Evolutionary conservation across 1,284 basidiomycete genomes (phyloP), one percentile per base, ranked within the genome.

Genomic region (Phlebopus sp.): DNA sequence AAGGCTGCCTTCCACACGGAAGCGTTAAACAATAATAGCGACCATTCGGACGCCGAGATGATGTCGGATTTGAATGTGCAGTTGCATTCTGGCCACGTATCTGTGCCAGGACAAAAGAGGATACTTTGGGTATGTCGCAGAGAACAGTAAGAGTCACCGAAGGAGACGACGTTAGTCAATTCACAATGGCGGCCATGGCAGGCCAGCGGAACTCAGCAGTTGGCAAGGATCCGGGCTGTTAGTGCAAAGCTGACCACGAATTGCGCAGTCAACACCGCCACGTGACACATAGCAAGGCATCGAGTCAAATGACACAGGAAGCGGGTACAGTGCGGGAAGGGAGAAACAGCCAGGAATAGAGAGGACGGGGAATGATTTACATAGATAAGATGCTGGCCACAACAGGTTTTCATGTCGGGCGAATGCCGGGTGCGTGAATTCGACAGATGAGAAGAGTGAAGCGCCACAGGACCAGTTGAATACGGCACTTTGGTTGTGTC

Each of bases 171-270:
- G n/a, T 38, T 18, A 2, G 11, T 18, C 11, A n/a, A 8, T 25
- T 11, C 5, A 38, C 30, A 23, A 18, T 4, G 29, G 29, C 30
- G 39, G 29, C 32, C 32, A n/a, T n/a, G 13, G 7, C 5, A 15
- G 32, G 32, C 32, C 17, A 35, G 11, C 32, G 32, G 32, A 34
- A 11, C 5, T 34, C 15, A 30, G 25, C 11, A 27, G 9, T 23
- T 23, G 19, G 4, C 39, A 29, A 5, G 39, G 31, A 42, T n/a
- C n/a, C n/a, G 23, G 35, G 17, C 17, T n/a, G n/a, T n/a, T 31
- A 47, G 45, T 39, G 29, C 47, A 23, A 27, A 14, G 52, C 44
- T 31, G 40, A 9, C 19, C 39, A 35, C 37, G 44, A 42, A 14
- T 49, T 18, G 25, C n/a, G 27, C 17, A 3, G 25, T 23, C 9